Base-by-base conservation (phyloP, 108 stramenopile species). In the Pseudonitzschia delicatissima region DNA sequence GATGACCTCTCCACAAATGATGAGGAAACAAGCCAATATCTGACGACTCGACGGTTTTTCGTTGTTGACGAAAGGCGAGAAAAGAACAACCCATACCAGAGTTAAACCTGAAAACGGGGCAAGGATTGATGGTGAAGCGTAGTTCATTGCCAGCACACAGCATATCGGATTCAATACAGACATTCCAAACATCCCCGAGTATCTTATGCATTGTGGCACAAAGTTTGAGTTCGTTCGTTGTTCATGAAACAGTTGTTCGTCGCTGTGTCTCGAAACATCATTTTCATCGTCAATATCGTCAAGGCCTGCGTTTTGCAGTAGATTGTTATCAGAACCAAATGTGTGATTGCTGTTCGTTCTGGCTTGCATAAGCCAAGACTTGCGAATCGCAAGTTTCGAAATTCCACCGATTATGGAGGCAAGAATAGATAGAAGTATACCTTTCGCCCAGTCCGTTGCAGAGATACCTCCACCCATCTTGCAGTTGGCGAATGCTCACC, bases 101-200 rank as follows among this genome's bases (percentile, higher is more conserved):
- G 93, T 90, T 11, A 94, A 74, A 33, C 93, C 93, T 12, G 79
- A 81, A 67, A 94, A 94, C 0, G 93, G 93, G 23, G 93, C 93
- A 45, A 92, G 55, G 44, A 94, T 89, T 5, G 73, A 76, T n/a
- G 93, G 93, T 34, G 83, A 85, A 11, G 90, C 90, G 69, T 90
- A 92, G 33, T 85, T 82, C 90, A 94, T 91, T 7, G 93, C 90
- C 32, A 90, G 45, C 3, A 94, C 87, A 52, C 85, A 83, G 45
- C 76, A 88, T 9, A 85, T 23, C 17, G 93, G 93, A 73, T 91
- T 94, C 31, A 94, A 63, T 42, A 86, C 72, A 0, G 84, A 80
- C 92, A 93, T 93, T 3, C 92, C 92, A 47, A 90, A 57, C 89
- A 90, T 88, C 8, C 92, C 92, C 47, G 35, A 45, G 45, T 77